Evolutionary conservation across 2,329 filamentous ascomycete genomes (phyloP).

Genomic region (Colletotrichum acutatum): DNA sequence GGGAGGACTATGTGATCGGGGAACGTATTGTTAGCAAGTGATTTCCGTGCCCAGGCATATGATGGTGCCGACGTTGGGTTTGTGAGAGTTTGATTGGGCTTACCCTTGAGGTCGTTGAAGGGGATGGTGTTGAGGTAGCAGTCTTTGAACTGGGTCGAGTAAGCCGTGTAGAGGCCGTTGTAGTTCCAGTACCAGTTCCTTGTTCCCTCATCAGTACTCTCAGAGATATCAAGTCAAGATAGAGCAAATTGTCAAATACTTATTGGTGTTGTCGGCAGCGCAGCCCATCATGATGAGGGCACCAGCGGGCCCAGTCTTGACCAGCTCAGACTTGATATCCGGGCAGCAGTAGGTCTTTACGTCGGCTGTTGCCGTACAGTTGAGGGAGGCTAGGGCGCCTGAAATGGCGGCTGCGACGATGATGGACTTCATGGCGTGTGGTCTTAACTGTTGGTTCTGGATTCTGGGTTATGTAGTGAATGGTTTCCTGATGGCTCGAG

Average conservation of each 20-base stretch:
- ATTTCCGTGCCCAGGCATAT: no score
- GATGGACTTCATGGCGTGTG: conserved; percentile 13
- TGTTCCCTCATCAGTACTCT: neutral
- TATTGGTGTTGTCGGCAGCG: conserved; percentile 33
- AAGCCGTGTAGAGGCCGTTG: conserved; percentile 35
- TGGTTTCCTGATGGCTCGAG: no score
- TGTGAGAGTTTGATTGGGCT: neutral
- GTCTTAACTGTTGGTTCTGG: neutral
- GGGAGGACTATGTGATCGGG: conserved; percentile 18
- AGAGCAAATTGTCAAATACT: neutral
- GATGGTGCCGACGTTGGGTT: neutral
- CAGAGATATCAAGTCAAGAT: neutral
- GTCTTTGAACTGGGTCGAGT: conserved; percentile 34
- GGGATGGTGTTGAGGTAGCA: conserved; percentile 33
- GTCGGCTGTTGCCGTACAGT: conserved; percentile 30
- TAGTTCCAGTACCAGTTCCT: conserved; percentile 37
- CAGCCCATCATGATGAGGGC: conserved; percentile 34
- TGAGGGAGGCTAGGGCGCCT: conserved; percentile 33
- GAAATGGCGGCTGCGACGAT: conserved; percentile 7
- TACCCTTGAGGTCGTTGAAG: conserved; percentile 34
- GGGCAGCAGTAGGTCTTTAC: conserved; percentile 37
- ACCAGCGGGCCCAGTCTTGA: conserved; percentile 31
- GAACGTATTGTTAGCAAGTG: neutral
- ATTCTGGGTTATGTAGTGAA: neutral
- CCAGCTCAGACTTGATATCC: conserved; percentile 32